phyloP scores from a whole-genome alignment of 2,329 filamentous ascomycete species.

The Penicillium paneum region DNA sequence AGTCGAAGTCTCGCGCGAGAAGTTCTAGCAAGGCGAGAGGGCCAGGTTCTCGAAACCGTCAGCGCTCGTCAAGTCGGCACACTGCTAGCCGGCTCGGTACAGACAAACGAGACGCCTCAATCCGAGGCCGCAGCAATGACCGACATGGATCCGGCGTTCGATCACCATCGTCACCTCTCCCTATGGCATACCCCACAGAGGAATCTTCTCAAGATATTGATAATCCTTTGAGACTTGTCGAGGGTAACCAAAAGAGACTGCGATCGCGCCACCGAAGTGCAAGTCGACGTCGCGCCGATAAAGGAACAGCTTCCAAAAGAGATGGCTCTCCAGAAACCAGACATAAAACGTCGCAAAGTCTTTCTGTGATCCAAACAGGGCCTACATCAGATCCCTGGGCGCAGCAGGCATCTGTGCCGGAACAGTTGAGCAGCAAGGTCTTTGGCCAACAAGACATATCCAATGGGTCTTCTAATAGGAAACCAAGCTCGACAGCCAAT shows the following conservation, averaged over 20 bases:
- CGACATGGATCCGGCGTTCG: constrained; percentile 58
- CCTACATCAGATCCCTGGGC: background rate
- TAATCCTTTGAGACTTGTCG: constrained; percentile 50
- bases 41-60: constrained; percentile 32
- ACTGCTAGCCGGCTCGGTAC: constrained; percentile 38
- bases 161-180: constrained; percentile 78
- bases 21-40: constrained; percentile 55
- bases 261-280: constrained; percentile 52
- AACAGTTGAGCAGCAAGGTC: constrained; percentile 10
- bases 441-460: constrained; percentile 6
- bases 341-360: constrained; percentile 39
- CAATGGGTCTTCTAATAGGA: constrained; percentile 8
- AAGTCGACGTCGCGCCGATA: constrained; percentile 46
- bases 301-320: constrained; percentile 42
- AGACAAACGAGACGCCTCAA: constrained; percentile 24
- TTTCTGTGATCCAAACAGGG: constrained; percentile 16
- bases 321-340: constrained; percentile 48
- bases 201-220: constrained; percentile 59
- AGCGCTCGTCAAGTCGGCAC: constrained; percentile 45
- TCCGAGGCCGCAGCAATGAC: constrained; percentile 60
- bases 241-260: constrained; percentile 45
- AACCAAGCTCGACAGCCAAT: constrained; percentile 14
- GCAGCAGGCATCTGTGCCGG: constrained; percentile 29
- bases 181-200: constrained; percentile 57
- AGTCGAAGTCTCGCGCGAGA: constrained; percentile 28